phyloP scores from a whole-genome alignment of 2,329 filamentous ascomycete species.

The Cytospora chrysosperma region DNA sequence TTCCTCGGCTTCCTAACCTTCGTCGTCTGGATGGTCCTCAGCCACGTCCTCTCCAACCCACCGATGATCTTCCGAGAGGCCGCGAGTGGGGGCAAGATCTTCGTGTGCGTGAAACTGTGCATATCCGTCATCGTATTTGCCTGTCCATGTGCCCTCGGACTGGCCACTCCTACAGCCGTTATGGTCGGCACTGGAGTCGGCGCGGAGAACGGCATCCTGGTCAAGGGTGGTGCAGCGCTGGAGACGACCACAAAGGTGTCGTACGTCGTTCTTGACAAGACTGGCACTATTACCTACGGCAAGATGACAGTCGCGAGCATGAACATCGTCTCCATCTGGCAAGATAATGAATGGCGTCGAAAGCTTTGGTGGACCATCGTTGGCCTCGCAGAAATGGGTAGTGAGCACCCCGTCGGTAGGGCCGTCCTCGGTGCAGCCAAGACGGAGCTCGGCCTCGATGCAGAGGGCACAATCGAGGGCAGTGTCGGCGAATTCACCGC shows the following conservation, averaged over 20 bases:
- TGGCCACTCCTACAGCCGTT: constrained; percentile 93
- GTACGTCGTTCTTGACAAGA: constrained; percentile 92
- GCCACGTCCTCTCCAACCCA: constrained; percentile 79
- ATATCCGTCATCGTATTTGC: constrained; percentile 99
- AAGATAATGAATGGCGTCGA: constrained; percentile 62
- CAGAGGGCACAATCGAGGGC: constrained; percentile 76
- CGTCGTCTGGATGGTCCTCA: constrained; percentile 89
- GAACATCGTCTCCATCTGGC: constrained; percentile 68
- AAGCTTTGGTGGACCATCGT: constrained; percentile 94
- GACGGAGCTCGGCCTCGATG: constrained; percentile 67
- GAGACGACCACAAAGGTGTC: constrained; percentile 89
- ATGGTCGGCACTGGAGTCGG: constrained; percentile 99
- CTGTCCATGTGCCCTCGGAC: constrained; percentile 92
- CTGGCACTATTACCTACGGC: constrained; percentile 88
- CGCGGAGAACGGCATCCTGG: constrained; percentile 93
- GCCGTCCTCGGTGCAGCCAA: constrained; percentile 78
- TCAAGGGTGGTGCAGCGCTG: constrained; percentile 91
- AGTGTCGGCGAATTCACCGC: constrained; percentile 83
- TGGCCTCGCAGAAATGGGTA: constrained; percentile 91
- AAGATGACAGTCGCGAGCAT: constrained; percentile 88
- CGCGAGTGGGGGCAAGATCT: constrained; percentile 82
- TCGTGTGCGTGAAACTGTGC: constrained; percentile 96
- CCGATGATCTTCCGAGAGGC: constrained; percentile 82
- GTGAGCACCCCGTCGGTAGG: constrained; percentile 93
- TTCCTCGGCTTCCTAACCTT: constrained; percentile 83